Conservation (phyloP, 192 early-diverging fungal species). For the Backusella circina region DNA sequence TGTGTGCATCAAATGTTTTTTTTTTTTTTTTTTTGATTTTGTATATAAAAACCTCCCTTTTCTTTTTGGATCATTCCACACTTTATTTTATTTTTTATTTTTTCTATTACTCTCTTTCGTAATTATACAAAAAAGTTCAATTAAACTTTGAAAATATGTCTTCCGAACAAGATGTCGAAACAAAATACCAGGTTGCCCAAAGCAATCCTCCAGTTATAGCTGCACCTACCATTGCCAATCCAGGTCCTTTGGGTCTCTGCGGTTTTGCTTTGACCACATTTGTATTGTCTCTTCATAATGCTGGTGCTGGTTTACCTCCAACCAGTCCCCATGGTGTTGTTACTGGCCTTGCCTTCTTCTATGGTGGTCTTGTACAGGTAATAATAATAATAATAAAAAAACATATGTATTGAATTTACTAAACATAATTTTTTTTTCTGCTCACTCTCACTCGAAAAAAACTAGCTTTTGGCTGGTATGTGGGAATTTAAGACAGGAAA, state of each 20-base stretch:
- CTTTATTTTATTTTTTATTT: conserved; percentile 1
- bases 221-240: conserved; percentile 46
- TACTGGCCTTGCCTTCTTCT: conserved; percentile 65
- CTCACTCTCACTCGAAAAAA: background rate
- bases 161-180: conserved; percentile 22
- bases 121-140: background rate
- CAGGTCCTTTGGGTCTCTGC: conserved; percentile 59
- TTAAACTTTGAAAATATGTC: conserved; percentile 11
- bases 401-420: background rate
- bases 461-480: conserved; percentile 69
- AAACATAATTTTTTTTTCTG: background rate
- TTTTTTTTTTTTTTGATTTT: background rate
- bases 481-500: conserved; percentile 55
- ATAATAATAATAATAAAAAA: background rate
- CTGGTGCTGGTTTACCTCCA: conserved; percentile 58
- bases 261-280: conserved; percentile 69
- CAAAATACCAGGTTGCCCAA: conserved; percentile 12
- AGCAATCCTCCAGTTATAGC: conserved; percentile 28
- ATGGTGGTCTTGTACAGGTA: conserved; percentile 71
- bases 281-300: conserved; percentile 70
- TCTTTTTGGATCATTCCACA: conserved; percentile 7
- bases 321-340: conserved; percentile 58
- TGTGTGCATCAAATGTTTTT: background rate
- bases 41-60: background rate
- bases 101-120: background rate